Evolutionary conservation across 2,329 filamentous ascomycete genomes (phyloP), one percentile per base, ranked within the genome.

Genomic region (Aureobasidium musti): DNA sequence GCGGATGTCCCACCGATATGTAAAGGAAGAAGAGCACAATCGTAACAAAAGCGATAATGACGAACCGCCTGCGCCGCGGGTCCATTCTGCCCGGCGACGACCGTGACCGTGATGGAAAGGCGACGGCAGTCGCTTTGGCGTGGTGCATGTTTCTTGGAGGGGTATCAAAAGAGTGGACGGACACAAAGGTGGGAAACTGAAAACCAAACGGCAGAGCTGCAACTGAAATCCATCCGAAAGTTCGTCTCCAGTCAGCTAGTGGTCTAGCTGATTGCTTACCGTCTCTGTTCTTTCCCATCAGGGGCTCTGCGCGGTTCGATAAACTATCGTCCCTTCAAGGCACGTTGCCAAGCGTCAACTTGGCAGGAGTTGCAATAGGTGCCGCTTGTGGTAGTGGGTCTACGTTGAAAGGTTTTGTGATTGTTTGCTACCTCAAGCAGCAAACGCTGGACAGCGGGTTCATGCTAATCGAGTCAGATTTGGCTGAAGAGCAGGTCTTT

Each of bases 141-240:
- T 65, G 49, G 26, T 56, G 63, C 33, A 65, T 57, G 19, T 17
- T 41, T n/a, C n/a, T n/a, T 49, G 28, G 49, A 45, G 35, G 41
- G 37, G 23, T 45, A 37, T 30, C 56, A 41, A 60, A 47, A 1
- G 56, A 60, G 53, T 41, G 54, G 23, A 52, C 30, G 63, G 23
- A 57, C 37, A 54, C 63, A 47, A 64, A 54, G 47, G 47, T 64
- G 33, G 61, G 37, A 65, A 56, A 65, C 23, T n/a, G 37, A 57
- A 65, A 39, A 49, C 8, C 28, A 57, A 56, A 56, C 41, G 41
- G 33, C 60, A 52, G 56, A 13, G n/a, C 10, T n/a, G 39, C 39
- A 28, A 13, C 11, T 45, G 26, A 60, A 30, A 60, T 47, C 7
- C 33, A 47, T 33, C 49, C 39, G 39, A 35, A 1, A 11, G 35